Base-by-base conservation (phyloP, 257 asterid species). In the Scutellaria galericulata region DNA sequence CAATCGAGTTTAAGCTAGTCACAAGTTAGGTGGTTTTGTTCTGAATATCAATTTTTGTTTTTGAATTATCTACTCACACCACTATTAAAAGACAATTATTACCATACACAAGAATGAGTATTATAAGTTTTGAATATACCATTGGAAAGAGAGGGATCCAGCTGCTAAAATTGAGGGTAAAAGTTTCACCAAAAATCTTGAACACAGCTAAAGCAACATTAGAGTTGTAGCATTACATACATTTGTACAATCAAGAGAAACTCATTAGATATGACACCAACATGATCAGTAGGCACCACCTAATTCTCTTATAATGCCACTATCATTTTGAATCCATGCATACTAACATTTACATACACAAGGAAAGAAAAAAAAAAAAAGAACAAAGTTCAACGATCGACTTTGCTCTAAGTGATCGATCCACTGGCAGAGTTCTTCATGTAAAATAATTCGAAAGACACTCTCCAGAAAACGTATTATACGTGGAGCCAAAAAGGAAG, bases 261-360 rank as follows among this genome's bases (percentile, higher is more conserved):
- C 48, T 70, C 55, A 70, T 31, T 31, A 31, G 4, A 31, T 46
- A 40, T 37, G 67, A 76, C 41, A 13, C 54, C 57, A 54, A 69
- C 14, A 42, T 54, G 63, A 55, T 39, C 13, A 61, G 9, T 58
- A 45, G 74, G 68, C 60, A 35, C 11, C 65, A 65, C 44, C 56
- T 8, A 63, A 15, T 59, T 68, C 41, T 60, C 59, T 35, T 10
- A 41, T 27, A 59, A 46, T 40, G 56, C 46, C 45, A 27, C 57
- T 54, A 15, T n/a, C 58, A 64, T 54, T 75, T 52, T 50, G 61
- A 59, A 45, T 41, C 56, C 64, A 54, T 64, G 74, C 73, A 64
- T 44, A 55, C 75, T 68, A 65, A 7, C 74, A 71, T 77, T 62
- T 71, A 71, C 77, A 77, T 71, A 66, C 65, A 64, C 65, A 65